These are phyloP conservation scores for Hypoxylon sp. DNA, from an alignment of 2,329 filamentous ascomycete genomes.

Conservation along the genomic window DNA sequence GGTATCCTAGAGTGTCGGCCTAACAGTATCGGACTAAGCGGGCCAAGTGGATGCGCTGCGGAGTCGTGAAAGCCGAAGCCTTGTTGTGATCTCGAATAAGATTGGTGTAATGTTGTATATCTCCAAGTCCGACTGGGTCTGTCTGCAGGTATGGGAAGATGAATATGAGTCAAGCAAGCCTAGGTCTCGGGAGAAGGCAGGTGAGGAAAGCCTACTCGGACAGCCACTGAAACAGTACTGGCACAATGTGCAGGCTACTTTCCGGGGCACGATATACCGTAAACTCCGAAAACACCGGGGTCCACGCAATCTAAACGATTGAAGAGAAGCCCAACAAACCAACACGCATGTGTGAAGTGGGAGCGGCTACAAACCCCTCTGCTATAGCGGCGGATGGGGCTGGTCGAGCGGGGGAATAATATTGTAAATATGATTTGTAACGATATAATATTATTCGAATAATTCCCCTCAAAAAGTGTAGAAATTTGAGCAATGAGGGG, in stretches of 20 bases:
- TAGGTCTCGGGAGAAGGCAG: conserved; percentile 25
- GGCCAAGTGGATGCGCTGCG: conserved; percentile 15
- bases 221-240: conserved; percentile 3
- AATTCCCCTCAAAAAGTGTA: conserved; percentile 1
- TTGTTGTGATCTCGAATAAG: too few relatives aligned
- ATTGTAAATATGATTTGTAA: neutral
- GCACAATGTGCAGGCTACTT: neutral
- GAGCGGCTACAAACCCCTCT: conserved; percentile 11
- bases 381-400: conserved; percentile 17
- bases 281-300: conserved; percentile 1
- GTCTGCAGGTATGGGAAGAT: conserved; percentile 15
- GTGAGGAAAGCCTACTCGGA: conserved; percentile 15
- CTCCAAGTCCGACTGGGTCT: conserved; percentile 26
- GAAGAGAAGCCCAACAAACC: conserved; percentile 5
- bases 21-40: conserved; percentile 25
- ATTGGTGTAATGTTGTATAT: conserved; percentile 8
- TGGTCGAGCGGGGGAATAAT: conserved; percentile 18
- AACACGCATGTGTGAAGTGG: conserved; percentile 8
- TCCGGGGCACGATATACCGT: too few relatives aligned
- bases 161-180: conserved; percentile 17
- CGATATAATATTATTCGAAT: conserved; percentile 2
- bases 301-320: conserved; percentile 6
- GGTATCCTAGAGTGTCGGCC: conserved; percentile 15
- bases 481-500: too few relatives aligned
- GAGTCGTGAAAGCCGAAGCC: conserved; percentile 3